Conservation (phyloP, 768 basidiomycete species). For the Dendrothele bispora region DNA sequence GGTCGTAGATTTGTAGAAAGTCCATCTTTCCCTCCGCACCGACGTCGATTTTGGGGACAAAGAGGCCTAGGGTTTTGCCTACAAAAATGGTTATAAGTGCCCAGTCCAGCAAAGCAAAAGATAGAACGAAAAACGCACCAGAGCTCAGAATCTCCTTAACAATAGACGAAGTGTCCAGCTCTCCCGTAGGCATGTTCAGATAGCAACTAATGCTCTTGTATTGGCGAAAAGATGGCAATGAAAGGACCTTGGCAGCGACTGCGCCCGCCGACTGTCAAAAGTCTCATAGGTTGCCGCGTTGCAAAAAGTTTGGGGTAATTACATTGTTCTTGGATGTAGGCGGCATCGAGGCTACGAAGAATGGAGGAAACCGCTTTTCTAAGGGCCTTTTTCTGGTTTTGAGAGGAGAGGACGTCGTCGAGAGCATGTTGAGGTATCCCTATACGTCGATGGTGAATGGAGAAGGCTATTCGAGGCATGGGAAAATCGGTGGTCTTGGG, state of each 20-base stretch:
- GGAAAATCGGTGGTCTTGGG: too few species aligned
- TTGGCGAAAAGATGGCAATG: slow-evolving; percentile 49
- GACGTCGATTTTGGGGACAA: slow-evolving; percentile 62
- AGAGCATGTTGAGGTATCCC: too few species aligned
- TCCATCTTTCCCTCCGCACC: slow-evolving; percentile 56
- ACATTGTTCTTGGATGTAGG: slow-evolving; percentile 65
- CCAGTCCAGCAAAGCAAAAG: too few species aligned
- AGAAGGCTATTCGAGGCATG: too few species aligned
- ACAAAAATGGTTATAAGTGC: neutral
- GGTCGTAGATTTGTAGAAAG: slow-evolving; percentile 59
- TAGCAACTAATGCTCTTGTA: slow-evolving; percentile 67
- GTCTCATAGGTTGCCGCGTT: slow-evolving; percentile 5
- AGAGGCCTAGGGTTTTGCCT: slow-evolving; percentile 64
- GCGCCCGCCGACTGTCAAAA: slow-evolving; percentile 37
- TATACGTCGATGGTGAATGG: too few species aligned
- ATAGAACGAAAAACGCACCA: slow-evolving; percentile 40
- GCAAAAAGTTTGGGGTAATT: slow-evolving; percentile 12
- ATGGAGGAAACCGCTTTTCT: slow-evolving; percentile 48
- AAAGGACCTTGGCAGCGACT: slow-evolving; percentile 47
- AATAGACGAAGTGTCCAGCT: slow-evolving; percentile 59
- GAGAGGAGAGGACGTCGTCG: slow-evolving; percentile 21
- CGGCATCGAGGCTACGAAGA: slow-evolving; percentile 42
- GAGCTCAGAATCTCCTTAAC: slow-evolving; percentile 50
- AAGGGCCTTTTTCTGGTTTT: slow-evolving; percentile 55
- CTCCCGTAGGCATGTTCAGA: slow-evolving; percentile 75